A percentile compares a stretch with the other conserved stretches of the same genome.
Evolutionary conservation across 2,329 filamentous ascomycete genomes (phyloP).

Genomic region (Diaporthe sp.): DNA sequence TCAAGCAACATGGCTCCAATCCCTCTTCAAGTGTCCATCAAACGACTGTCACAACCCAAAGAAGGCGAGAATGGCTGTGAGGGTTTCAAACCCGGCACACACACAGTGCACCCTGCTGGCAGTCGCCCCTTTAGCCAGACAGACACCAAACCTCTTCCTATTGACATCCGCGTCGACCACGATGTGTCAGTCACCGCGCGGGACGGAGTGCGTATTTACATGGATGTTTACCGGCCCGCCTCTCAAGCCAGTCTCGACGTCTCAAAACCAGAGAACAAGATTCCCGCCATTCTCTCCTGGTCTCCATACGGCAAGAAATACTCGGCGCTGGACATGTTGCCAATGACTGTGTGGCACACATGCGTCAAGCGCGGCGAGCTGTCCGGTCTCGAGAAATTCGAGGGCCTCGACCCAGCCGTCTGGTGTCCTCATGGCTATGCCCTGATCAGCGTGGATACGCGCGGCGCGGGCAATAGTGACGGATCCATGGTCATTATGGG

Average conservation of each 20-base stretch:
- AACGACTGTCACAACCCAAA: constrained; percentile 46
- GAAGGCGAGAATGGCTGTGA: constrained; percentile 55
- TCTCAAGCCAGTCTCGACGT: constrained; percentile 4
- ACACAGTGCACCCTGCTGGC: constrained; percentile 51
- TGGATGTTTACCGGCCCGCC: constrained; percentile 58
- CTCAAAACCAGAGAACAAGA: constrained; percentile 45
- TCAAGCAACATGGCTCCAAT: constrained; percentile 36
- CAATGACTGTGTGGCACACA: constrained; percentile 53
- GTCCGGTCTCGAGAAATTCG: constrained; percentile 46
- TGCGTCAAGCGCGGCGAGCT: constrained; percentile 48
- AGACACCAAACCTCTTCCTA: constrained; percentile 48
- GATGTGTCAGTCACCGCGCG: constrained; percentile 55
- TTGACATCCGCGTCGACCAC: constrained; percentile 54
- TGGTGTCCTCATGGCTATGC: constrained; percentile 48
- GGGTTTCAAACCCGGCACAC: constrained; percentile 52
- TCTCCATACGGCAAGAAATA: constrained; percentile 60
- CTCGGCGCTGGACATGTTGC: constrained; percentile 52
- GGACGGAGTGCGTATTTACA: constrained; percentile 56
- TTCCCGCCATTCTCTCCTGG: constrained; percentile 59
- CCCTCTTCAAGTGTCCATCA: constrained; percentile 41
- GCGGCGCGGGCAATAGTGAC: constrained; percentile 45
- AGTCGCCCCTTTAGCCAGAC: constrained; percentile 48
- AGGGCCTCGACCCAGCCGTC: constrained; percentile 47
- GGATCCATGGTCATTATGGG: constrained; percentile 45
- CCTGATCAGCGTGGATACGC: constrained; percentile 47